Percentiles rank a stretch among this genome's conserved stretches.
Conservation (phyloP, 176 grass and related monocot genomes). For the Bromus sterilis region DNA sequence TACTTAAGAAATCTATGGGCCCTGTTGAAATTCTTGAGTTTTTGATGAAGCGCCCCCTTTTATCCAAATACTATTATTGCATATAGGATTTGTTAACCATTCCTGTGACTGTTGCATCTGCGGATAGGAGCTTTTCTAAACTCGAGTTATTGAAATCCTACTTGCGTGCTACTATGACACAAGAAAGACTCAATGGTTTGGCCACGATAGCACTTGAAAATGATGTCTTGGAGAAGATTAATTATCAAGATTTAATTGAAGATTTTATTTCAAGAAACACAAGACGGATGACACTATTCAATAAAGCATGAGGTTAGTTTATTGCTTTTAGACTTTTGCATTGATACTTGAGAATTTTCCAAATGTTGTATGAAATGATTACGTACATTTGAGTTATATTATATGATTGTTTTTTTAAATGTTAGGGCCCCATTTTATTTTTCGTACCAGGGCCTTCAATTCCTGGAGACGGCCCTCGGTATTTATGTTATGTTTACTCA, state of each 20-base stretch:
- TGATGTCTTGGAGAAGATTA: background rate
- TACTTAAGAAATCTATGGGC: background rate
- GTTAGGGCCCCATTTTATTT: background rate
- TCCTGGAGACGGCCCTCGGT: background rate
- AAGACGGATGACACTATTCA: background rate
- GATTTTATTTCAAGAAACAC: background rate
- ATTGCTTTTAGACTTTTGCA: too few species aligned
- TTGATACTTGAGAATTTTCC: too few species aligned
- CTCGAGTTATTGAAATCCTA: too few species aligned
- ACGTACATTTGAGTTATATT: too few species aligned
- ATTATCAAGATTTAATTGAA: background rate
- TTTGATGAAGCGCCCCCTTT: background rate
- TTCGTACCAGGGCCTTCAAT: background rate
- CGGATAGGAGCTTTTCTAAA: too few species aligned
- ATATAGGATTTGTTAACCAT: too few species aligned
- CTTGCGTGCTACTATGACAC: too few species aligned
- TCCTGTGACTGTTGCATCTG: too few species aligned
- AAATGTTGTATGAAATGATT: too few species aligned
- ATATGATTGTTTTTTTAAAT: too few species aligned
- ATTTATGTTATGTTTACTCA: too few species aligned
- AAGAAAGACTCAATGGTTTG: background rate
- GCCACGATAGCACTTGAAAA: background rate
- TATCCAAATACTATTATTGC: background rate
- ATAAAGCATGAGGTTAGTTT: background rate
- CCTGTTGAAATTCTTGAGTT: background rate